phyloP scores from a whole-genome alignment of 2,329 filamentous ascomycete species.

The Periconia sp. region DNA sequence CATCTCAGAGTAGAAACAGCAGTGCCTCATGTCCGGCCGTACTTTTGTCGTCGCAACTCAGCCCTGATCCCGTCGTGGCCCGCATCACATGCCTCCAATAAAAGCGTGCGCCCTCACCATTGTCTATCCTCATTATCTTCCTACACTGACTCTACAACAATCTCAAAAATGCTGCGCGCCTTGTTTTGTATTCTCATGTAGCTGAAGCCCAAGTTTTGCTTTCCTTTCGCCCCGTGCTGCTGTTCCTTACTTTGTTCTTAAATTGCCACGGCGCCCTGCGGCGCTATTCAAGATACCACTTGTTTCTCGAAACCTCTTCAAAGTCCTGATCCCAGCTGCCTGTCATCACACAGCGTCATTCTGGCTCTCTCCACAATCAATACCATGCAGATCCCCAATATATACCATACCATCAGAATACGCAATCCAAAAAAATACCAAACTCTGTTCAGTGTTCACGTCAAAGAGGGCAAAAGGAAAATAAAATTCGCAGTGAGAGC shows the following conservation, averaged over 20 bases:
- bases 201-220: neutral
- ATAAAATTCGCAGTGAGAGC: neutral
- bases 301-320: neutral
- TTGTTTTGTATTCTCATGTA: neutral
- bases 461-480: neutral
- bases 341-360: neutral
- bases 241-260: too few species aligned
- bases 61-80: too few species aligned
- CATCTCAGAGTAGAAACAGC: too few species aligned
- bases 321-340: neutral
- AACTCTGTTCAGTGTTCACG: neutral
- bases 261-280: neutral
- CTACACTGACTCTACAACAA: neutral
- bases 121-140: neutral
- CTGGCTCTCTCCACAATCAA: neutral
- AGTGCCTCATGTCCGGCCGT: too few species aligned
- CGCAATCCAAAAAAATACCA: neutral
- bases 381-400: neutral
- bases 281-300: too few species aligned
- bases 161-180: too few species aligned
- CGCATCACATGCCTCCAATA: too few species aligned
- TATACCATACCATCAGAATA: neutral
- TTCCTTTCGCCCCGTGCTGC: neutral
- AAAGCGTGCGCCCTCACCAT: too few species aligned
- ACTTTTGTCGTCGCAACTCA: too few species aligned